These are phyloP conservation scores for Thraustochytrium striatum DNA, from an alignment of 352 stramenopile species.

Conservation along the genomic window DNA sequence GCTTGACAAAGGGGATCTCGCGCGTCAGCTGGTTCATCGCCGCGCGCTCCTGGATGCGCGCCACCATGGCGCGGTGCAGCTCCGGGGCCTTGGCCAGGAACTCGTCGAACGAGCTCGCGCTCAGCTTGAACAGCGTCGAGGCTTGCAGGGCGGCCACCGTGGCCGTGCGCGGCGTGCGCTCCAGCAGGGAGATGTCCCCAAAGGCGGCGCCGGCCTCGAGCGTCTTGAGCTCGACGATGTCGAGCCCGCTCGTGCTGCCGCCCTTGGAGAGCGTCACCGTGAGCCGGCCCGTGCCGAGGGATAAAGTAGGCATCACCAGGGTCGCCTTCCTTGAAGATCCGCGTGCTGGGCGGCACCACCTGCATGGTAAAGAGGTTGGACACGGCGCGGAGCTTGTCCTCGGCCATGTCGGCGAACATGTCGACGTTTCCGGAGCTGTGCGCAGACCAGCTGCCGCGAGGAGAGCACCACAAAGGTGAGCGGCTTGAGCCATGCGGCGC, in stretches of 20 bases:
- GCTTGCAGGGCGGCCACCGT: slow-evolving; percentile 12
- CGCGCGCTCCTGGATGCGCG: background rate
- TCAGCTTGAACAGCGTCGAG: background rate
- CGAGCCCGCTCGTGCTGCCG: background rate
- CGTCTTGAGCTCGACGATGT: slow-evolving; percentile 25
- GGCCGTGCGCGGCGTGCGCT: background rate
- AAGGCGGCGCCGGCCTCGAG: background rate
- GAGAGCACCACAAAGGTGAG: too few species aligned
- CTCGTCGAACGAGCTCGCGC: background rate
- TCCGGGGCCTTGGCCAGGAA: background rate
- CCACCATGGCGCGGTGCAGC: background rate
- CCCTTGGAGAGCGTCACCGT: background rate
- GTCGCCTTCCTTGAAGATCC: too few species aligned
- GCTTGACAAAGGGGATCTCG: slow-evolving; percentile 6
- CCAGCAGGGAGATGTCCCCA: background rate
- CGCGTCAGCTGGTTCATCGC: background rate
- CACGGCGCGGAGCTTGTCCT: too few species aligned
- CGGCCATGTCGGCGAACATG: too few species aligned
- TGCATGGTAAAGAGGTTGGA: too few species aligned
- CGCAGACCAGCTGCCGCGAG: too few species aligned
- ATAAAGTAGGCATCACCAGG: too few species aligned
- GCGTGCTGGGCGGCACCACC: too few species aligned
- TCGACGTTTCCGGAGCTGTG: too few species aligned
- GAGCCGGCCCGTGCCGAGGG: too few species aligned
- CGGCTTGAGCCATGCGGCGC: too few species aligned